Base-by-base conservation (phyloP, 2,329 filamentous ascomycete genomes). In the Beauveria rudraprayagi region DNA sequence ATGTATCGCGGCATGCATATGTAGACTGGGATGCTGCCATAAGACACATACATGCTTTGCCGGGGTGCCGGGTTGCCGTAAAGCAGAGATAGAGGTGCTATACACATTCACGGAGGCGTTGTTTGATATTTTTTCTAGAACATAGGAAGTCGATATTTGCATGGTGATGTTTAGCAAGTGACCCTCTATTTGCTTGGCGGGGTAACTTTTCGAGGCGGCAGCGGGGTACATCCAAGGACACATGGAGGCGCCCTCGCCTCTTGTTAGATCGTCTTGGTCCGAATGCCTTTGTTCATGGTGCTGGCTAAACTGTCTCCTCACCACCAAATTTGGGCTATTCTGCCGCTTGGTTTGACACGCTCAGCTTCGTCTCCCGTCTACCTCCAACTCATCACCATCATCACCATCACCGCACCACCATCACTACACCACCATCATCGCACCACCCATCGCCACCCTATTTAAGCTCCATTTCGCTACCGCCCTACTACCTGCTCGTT, bases 141-240 rank as follows among this genome's bases (percentile, higher is more conserved):
- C 8, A 34, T 17, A 22, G 14, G 8, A 19, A 47, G 22, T 9
- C 24, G 44, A 6, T 26, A 24, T 19, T 37, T 37, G 34, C 9
- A 37, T 37, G 34, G 34, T 37, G 34, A 37, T 1, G 34, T 5
- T 14, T 37, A 14, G 44, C 22, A 30, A 40, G 48, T 30, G 22
- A 44, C 46, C 56, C 46, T 58, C 56, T n/a, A 43, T 51, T n/a
- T n/a, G 19, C 26, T 51, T 58, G 56, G 56, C 56, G 56, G 56
- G 56, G 56, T 58, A 58, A 46, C 46, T 44, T 30, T 26, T 19
- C 8, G 5, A 37, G 53, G 30, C 28, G 40, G 53, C 51, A 34
- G 51, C 51, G 37, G 51, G 37, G 51, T 54, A 41, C 26, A 37
- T 37, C 11, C 14, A 37, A 37, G 34, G 5, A 37, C 34, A 37